Base-by-base conservation (phyloP, 192 early-diverging fungal species). In the Coemansia sp. region DNA sequence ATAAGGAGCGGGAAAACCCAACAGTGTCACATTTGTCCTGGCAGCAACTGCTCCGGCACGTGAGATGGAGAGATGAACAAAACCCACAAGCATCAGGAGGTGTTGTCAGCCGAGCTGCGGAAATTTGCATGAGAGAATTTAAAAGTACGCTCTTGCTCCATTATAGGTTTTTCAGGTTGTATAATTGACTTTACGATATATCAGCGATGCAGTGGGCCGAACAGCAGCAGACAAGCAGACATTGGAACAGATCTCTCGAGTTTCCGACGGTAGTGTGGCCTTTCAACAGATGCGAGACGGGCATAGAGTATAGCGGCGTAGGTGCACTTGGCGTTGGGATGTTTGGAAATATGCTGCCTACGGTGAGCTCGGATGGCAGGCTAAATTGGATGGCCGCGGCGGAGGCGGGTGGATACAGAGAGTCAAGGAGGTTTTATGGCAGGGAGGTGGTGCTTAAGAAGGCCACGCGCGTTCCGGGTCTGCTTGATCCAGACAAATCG, bases 191-290 rank as follows among this genome's bases (percentile, higher is more conserved):
- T n/a, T n/a, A n/a, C n/a, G n/a, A n/a, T n/a, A n/a, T n/a, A n/a
- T n/a, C n/a, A n/a, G n/a, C n/a, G n/a, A n/a, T n/a, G n/a, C n/a
- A n/a, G n/a, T n/a, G n/a, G n/a, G n/a, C n/a, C 19, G 50, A 52
- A 52, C 5, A 17, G 47, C 47, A 49, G 47, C 4, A 22, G 2
- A 49, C 21, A 4, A 22, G 7, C 47, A 40, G 9, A 40, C 15
- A 11, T 4, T 14, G 42, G 42, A 17, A 14, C 42, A 3, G 37
- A 15, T 55, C 22, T n/a, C 19, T 39, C 12, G 48, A 53, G 30
- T 77, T 77, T 53, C 74, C 74, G 7, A 13, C 57, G 19, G 43
- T 51, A 11, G 54, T 57, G 33, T 78, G 74, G 74, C 74, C 74
- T 18, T n/a, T 78, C 37, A 56, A 67, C 55, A 43, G 64, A 33